Base-by-base conservation (phyloP, 139 green algal genomes). In the Medakamo hakoo region DNA sequence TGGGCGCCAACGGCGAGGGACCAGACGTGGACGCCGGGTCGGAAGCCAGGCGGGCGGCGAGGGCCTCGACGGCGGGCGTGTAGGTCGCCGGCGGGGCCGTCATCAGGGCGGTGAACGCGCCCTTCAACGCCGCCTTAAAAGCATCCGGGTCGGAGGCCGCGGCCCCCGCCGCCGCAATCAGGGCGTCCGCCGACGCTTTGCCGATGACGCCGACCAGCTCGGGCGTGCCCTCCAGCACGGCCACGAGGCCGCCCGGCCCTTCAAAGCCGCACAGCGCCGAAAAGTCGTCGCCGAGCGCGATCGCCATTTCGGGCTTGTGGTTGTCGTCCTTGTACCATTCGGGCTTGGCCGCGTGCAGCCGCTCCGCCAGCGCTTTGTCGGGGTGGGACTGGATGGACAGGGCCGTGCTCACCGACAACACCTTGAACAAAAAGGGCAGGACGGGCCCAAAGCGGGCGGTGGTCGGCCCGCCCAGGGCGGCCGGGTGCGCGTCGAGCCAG, bases 291-390 rank as follows among this genome's bases (percentile, higher is more conserved):
- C 73, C 80, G 25, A 98, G 62, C 3, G 93, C 93, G 32, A 99
- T 71, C 19, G 91, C 85, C 89, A 99, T 98, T 75, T 99, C 93
- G 22, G 93, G 93, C 74, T 99, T 99, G 79, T 99, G 92, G 76
- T 99, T 99, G 72, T 69, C 77, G 63, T 99, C 93, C 59, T 93
- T 90, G 77, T 98, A 98, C 16, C 90, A 56, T 77, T 93, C 31
- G 27, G 27, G 29, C 71, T 22, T 92, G 92, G 85, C 63, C 1
- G 69, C 69, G 70, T 97, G 88, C 23, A 99, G 79, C 27, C 64
- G 65, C 74, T 94, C 82, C 24, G 92, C 93, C 20, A 97, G 78
- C 49, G 68, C 57, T 79, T 98, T 98, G 80, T 99, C 89, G 4
- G 93, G 93, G 65, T 99, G 93, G 4, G 89, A 92, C 71, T 99